Conservation (phyloP, 106 monocot genomes). For the Vanilla planifolia region DNA sequence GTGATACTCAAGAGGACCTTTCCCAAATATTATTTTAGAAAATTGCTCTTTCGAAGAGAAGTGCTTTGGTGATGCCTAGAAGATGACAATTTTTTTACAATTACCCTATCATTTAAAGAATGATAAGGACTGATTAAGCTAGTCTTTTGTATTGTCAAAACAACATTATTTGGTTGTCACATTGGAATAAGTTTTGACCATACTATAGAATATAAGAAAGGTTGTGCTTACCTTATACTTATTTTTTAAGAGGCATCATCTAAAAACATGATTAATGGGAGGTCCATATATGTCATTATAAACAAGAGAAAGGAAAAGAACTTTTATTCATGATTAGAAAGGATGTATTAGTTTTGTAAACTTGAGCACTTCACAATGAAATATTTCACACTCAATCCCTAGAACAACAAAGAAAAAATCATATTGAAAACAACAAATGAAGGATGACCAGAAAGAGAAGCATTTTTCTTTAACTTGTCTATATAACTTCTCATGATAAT, state of each 20-base stretch:
- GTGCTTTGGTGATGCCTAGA: no score
- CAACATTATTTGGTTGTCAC: neutral
- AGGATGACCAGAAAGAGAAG: neutral
- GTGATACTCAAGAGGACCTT: no score
- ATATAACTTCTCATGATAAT: no score
- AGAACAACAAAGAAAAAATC: conserved; percentile 3
- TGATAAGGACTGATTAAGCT: no score
- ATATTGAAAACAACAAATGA: no score
- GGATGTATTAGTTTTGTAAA: conserved; percentile 7
- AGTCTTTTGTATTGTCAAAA: neutral
- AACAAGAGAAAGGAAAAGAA: conserved; percentile 9
- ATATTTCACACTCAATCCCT: neutral
- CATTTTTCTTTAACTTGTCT: conserved; percentile 12
- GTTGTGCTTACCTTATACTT: conserved; percentile 1
- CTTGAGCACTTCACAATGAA: conserved; percentile 5
- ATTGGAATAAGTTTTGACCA: neutral
- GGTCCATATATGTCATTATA: conserved; percentile 1
- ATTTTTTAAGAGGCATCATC: no score
- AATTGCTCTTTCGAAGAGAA: no score
- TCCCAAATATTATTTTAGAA: no score
- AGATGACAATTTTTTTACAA: no score
- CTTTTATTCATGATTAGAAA: conserved; percentile 6
- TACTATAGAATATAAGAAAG: neutral
- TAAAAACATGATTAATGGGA: neutral
- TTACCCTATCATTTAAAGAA: no score